These are phyloP conservation scores for Hammondia hammondi DNA, from an alignment of 169 alveolate species.

Conservation along the genomic window DNA sequence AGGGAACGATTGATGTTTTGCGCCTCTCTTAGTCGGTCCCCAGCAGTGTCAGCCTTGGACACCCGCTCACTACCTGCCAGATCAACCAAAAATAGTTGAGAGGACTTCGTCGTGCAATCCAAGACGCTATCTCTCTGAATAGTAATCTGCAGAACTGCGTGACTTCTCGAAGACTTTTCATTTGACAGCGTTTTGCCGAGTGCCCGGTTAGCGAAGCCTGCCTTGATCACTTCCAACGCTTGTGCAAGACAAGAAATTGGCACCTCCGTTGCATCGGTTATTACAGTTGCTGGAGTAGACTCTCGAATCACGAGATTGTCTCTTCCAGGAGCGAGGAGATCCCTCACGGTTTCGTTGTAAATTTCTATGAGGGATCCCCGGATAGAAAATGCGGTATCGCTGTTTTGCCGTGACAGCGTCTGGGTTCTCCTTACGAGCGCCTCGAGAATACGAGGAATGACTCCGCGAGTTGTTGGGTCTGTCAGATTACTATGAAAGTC, in stretches of 20 bases:
- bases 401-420: not conserved
- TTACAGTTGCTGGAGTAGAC: slow-evolving; percentile 8
- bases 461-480: slow-evolving; percentile 35
- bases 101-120: slow-evolving; percentile 10
- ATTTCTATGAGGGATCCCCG: slow-evolving; percentile 58
- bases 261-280: slow-evolving; percentile 49
- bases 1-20: slow-evolving; percentile 91
- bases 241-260: not conserved
- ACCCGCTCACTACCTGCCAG: slow-evolving; percentile 96
- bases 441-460: slow-evolving; percentile 20
- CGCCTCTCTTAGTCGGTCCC: slow-evolving; percentile 90
- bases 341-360: slow-evolving; percentile 57
- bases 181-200: slow-evolving; percentile 40
- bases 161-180: slow-evolving; percentile 50
- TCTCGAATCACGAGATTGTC: slow-evolving; percentile 45
- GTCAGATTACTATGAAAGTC: not conserved
- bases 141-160: slow-evolving; percentile 37
- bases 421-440: not conserved
- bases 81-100: slow-evolving; percentile 93
- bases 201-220: slow-evolving; percentile 51
- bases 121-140: not conserved
- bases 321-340: slow-evolving; percentile 53
- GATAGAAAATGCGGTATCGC: slow-evolving; percentile 1
- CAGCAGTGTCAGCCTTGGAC: slow-evolving; percentile 85
- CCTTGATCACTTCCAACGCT: slow-evolving; percentile 6